These are phyloP conservation scores for Candolleomyces efflorescens DNA, from an alignment of 768 basidiomycete genomes.

Conservation along the genomic window DNA sequence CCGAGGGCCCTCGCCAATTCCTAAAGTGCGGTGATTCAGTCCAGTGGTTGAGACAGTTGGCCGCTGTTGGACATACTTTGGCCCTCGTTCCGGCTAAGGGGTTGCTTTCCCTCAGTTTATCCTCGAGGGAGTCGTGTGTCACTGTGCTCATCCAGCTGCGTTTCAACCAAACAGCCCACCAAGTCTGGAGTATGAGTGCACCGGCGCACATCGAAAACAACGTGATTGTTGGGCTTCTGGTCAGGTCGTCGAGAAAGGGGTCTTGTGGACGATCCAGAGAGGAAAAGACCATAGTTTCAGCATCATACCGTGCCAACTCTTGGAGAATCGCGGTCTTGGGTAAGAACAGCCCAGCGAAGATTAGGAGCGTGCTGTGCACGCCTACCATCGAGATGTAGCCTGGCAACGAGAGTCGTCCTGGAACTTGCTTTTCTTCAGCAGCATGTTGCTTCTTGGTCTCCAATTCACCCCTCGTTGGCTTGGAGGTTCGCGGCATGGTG, in stretches of 20 bases:
- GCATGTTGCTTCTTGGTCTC: neutral
- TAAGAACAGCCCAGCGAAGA: constrained; percentile 64
- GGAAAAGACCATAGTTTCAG: constrained; percentile 28
- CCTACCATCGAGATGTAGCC: constrained; percentile 66
- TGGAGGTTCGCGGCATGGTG: neutral
- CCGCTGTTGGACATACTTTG: constrained; percentile 25
- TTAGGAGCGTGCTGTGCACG: constrained; percentile 61
- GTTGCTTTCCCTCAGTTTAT: constrained; percentile 39
- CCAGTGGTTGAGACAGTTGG: constrained; percentile 3
- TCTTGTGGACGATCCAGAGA: constrained; percentile 65
- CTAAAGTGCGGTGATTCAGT: constrained; percentile 28
- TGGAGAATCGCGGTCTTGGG: constrained; percentile 54
- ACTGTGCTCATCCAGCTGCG: constrained; percentile 48
- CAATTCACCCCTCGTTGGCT: neutral
- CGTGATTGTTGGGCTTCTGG: constrained; percentile 53
- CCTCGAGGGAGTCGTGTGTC: constrained; percentile 36
- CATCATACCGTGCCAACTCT: constrained; percentile 26
- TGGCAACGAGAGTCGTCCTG: constrained; percentile 21
- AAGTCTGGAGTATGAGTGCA: constrained; percentile 48
- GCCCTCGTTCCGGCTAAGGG: constrained; percentile 33
- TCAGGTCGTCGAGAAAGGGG: constrained; percentile 63
- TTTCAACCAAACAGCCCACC: constrained; percentile 72
- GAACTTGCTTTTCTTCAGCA: neutral
- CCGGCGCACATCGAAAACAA: constrained; percentile 56
- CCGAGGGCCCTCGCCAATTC: constrained; percentile 45